Evolutionary conservation across 805 yeast species (phyloP).

Genomic region (Wickerhamiella siamensis): DNA sequence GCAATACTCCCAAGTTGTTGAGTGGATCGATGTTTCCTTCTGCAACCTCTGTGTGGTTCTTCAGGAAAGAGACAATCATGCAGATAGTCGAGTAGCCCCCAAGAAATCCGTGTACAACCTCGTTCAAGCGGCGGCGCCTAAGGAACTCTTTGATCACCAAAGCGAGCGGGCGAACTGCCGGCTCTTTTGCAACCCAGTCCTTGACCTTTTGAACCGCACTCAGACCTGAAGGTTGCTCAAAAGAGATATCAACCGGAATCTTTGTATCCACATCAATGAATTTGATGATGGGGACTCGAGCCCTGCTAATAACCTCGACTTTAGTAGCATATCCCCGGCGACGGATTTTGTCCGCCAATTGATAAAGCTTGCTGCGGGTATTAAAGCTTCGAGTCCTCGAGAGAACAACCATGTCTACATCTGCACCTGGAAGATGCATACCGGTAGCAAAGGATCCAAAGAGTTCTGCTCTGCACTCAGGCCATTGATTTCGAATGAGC

Average conservation of each 20-base stretch:
- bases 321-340: slow-evolving; percentile 42
- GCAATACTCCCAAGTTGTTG: slow-evolving; percentile 69
- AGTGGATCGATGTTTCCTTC: slow-evolving; percentile 51
- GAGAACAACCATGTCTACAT: slow-evolving; percentile 81
- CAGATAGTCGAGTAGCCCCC: slow-evolving; percentile 94
- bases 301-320: slow-evolving; percentile 75
- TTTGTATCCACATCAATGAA: slow-evolving; percentile 59
- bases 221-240: slow-evolving; percentile 71
- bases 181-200: slow-evolving; percentile 55
- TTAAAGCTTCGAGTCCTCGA: slow-evolving; percentile 43
- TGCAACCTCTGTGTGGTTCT: slow-evolving; percentile 61
- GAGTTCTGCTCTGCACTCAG: slow-evolving; percentile 62
- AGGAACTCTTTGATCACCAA: slow-evolving; percentile 75
- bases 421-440: slow-evolving; percentile 84
- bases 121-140: slow-evolving; percentile 59
- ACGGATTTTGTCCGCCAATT: slow-evolving; percentile 56
- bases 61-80: slow-evolving; percentile 61
- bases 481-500: slow-evolving; percentile 49
- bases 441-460: slow-evolving; percentile 95
- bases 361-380: slow-evolving; percentile 52
- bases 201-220: slow-evolving; percentile 68
- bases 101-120: slow-evolving; percentile 84
- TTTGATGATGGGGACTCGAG: slow-evolving; percentile 89
- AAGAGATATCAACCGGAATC: slow-evolving; percentile 78
- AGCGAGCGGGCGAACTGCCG: slow-evolving; percentile 72